Base-by-base conservation (phyloP, 805 yeast species). In the Ogataea corticis region DNA sequence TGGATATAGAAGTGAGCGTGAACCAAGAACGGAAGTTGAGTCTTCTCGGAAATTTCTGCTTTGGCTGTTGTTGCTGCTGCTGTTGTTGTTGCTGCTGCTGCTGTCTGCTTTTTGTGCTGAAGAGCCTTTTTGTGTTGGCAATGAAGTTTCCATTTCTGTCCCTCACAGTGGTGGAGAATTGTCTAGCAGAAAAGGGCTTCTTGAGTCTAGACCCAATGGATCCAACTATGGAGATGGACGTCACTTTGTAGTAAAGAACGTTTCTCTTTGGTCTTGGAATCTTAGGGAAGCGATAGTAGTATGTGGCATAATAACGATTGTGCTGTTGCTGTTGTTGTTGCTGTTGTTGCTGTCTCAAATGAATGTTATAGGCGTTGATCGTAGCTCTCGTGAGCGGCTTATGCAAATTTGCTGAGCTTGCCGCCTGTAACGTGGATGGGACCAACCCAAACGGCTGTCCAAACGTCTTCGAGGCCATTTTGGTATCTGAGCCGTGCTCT, bases 201-300 rank as follows among this genome's bases (percentile, higher is more conserved):
- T 37, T 46, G 42, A 39, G 56, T 56, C 46, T 61, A 45, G 54
- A 55, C 38, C 54, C 49, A 35, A 41, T 49, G 1, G 56, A 46
- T 4, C 57, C 60, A 28, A 54, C 57, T 4, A 56, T 56, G 4
- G 55, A 55, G 6, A 56, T 40, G 9, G 54, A 46, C 4, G 52
- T 48, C 14, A 51, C 56, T 33, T 51, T 71, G 61, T 78, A 77
- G 59, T 78, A 77, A 37, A 77, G 67, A 1, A 72, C 74, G 42
- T 73, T 75, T 51, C 82, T 62, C 59, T 76, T 79, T 6, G 85
- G 82, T 46, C 82, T 66, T 2, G 84, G 82, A 41, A 79, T 75
- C 51, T 68, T 69, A 1, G 84, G 82, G 55, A 79, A 76, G 12
- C 65, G 68, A 49, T 75, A 73, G 47, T 59, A 58, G 37, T 59